Evolutionary conservation across 2,329 filamentous ascomycete species (phyloP), one percentile per base, ranked within the genome.

Genomic region (Laburnicola sp.): DNA sequence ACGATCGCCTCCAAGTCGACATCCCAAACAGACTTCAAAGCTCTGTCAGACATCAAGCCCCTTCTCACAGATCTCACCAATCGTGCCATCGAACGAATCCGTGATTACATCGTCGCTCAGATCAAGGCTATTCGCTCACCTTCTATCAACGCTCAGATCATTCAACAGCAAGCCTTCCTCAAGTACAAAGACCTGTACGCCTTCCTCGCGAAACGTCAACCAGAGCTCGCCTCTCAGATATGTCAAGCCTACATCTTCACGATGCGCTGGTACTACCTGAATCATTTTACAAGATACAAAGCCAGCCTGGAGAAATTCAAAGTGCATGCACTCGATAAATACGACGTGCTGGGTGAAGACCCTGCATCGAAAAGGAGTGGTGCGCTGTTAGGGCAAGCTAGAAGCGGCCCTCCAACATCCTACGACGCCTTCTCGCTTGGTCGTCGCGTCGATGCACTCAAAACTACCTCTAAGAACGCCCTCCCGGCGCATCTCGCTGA

Each of bases 241-340:
- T 86, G 86, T 6, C 88, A 91, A 69, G 94, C 95, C 3, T 99
- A 99, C 66, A 87, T 95, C 76, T 96, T 97, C 71, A 99, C 95
- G 0, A 99, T 99, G 91, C 85, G 91, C 46, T 99, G 94, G 94
- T 99, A 99, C 68, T 97, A 97, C 69, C 76, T 88, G 46, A 94
- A 88, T 59, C 90, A 97, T 70, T 99, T 99, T 68, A 86, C 84
- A 3, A 86, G 93, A 30, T 99, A 99, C 71, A 85, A 88, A 57
- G 86, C 86, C 62, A 86, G 94, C 0, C 79, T 99, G 4, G 86
- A 88, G 48, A 95, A 91, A 71, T 81, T 99, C 53, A 93, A 89
- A 65, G 73, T 97, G 2, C 91, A 97, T 66, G 73, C 81, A 3
- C 80, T 96, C 51, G 93, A 97, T 66, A 91, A 87, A 67, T 86